These are phyloP conservation scores for Kalanchoe fedtschenkoi DNA, from an alignment of 164 flowering plant species.

Conservation along the genomic window DNA sequence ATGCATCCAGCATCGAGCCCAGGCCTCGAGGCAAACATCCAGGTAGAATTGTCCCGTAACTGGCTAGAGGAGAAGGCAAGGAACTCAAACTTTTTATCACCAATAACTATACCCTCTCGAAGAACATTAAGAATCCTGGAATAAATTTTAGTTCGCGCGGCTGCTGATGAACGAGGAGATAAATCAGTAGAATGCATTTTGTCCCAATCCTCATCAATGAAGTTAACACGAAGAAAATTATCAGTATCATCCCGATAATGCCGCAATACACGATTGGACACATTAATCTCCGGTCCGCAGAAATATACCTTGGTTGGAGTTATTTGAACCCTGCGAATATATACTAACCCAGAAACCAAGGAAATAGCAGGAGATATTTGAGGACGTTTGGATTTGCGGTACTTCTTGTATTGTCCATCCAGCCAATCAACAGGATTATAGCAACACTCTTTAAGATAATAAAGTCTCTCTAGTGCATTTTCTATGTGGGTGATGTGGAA, in stretches of 20 bases:
- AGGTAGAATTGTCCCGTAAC: slow-evolving; percentile 62
- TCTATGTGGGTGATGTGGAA: slow-evolving; percentile 28
- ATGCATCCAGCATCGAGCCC: slow-evolving; percentile 52
- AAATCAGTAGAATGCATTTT: slow-evolving; percentile 52
- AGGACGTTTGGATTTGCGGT: slow-evolving; percentile 9
- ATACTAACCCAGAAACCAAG: slow-evolving; percentile 59
- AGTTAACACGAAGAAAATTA: slow-evolving; percentile 71
- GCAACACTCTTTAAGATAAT: slow-evolving; percentile 53
- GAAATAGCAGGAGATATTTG: slow-evolving; percentile 29
- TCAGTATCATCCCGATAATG: slow-evolving; percentile 34
- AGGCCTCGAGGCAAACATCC: slow-evolving; percentile 78
- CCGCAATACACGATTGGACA: slow-evolving; percentile 72
- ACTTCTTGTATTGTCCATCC: slow-evolving; percentile 32
- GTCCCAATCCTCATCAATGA: slow-evolving; percentile 69
- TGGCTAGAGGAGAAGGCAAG: slow-evolving; percentile 92
- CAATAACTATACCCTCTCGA: slow-evolving; percentile 56
- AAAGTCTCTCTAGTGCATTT: slow-evolving; percentile 56
- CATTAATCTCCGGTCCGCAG: slow-evolving; percentile 67
- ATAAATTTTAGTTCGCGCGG: slow-evolving; percentile 35
- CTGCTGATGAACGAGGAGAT: slow-evolving; percentile 26
- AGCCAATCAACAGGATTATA: slow-evolving; percentile 78
- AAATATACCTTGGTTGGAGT: slow-evolving; percentile 74
- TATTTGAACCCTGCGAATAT: slow-evolving; percentile 59
- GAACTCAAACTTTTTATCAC: slow-evolving; percentile 76
- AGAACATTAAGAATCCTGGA: slow-evolving; percentile 47